Evolutionary conservation across 225 moss, liverwort and hornwort species (phyloP), one percentile per base, ranked within the genome.

Genomic region (Ulota crispa): DNA sequence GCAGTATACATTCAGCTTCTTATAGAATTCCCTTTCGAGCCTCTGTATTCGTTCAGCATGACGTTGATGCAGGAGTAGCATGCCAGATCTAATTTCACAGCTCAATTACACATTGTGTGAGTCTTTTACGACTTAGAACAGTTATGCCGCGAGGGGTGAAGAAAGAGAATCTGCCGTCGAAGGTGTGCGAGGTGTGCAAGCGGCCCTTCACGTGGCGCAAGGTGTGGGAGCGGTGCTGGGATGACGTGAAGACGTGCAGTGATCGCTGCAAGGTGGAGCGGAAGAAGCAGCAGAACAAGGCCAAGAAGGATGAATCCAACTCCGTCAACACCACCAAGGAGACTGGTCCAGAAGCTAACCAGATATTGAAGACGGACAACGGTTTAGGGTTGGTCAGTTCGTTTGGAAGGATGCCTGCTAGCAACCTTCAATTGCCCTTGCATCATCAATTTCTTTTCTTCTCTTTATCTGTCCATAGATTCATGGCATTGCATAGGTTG

Each of bases 171-270:
- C 75, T 95, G 61, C 95, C 95, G 3, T 90, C 86, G 37, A 95
- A 94, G 76, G 64, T 92, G 41, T 95, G 95, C 81, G 94, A 87
- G 52, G 90, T 94, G 28, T 95, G 95, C 30, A 89, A 94, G 81
- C 89, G 94, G 60, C 93, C 95, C 15, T 95, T 95, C 90, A 88
- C 90, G 53, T 95, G 95, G 95, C 94, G 94, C 79, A 95, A 95
- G 86, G 94, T 90, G 76, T 95, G 94, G 95, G 95, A 94, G 82
- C 87, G 89, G 39, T 95, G 95, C 66, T 95, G 95, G 95, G 93
- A 94, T 42, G 95, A 95, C 63, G 89, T 95, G 61, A 90, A 87
- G 77, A 95, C 94, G 34, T 95, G 95, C 85, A 94, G 95, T 61
- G 92, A 94, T 78, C 92, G 93, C 26, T 95, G 95, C 83, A 95